Percentiles rank a stretch among this genome's conserved stretches.
Evolutionary conservation across 129 eudicot genomes (phyloP).

Genomic region (Artemisia tridentata): DNA sequence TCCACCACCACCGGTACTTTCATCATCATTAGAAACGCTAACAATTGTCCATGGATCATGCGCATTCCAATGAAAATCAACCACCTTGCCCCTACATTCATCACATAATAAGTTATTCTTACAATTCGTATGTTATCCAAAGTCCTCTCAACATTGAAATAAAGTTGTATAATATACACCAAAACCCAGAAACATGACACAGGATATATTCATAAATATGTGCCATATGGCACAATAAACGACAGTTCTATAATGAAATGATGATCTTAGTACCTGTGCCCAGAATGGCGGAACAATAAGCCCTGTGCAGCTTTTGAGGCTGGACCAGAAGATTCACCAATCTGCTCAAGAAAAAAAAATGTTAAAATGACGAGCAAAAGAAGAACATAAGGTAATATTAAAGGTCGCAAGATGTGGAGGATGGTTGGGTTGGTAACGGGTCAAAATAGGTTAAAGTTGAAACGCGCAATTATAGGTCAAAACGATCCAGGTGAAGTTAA

Average conservation of each 20-base stretch:
- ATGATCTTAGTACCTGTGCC: conserved; percentile 60
- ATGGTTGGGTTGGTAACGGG: not conserved
- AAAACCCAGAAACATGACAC: not conserved
- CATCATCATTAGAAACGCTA: conserved; percentile 87
- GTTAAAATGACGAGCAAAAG: not conserved
- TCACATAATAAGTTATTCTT: not conserved
- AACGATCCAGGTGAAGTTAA: no score
- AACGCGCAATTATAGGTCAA: not conserved
- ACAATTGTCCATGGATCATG: conserved; percentile 95
- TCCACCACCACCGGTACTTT: conserved; percentile 85
- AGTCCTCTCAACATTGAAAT: not conserved
- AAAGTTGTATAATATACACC: not conserved
- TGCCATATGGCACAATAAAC: not conserved
- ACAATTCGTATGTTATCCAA: not conserved
- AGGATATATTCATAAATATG: not conserved
- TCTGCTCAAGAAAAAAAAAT: conserved; percentile 22
- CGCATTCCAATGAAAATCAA: conserved; percentile 86
- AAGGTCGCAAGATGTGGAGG: not conserved
- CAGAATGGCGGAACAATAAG: conserved; percentile 80
- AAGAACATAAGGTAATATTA: not conserved
- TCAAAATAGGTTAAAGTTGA: not conserved
- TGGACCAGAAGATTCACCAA: conserved; percentile 28
- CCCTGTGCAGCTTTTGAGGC: conserved; percentile 41
- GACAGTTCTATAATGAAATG: not conserved
- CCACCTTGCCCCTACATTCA: conserved; percentile 70